phyloP scores from a whole-genome alignment of 1,284 basidiomycete species.

The Gomphus bonarii region DNA sequence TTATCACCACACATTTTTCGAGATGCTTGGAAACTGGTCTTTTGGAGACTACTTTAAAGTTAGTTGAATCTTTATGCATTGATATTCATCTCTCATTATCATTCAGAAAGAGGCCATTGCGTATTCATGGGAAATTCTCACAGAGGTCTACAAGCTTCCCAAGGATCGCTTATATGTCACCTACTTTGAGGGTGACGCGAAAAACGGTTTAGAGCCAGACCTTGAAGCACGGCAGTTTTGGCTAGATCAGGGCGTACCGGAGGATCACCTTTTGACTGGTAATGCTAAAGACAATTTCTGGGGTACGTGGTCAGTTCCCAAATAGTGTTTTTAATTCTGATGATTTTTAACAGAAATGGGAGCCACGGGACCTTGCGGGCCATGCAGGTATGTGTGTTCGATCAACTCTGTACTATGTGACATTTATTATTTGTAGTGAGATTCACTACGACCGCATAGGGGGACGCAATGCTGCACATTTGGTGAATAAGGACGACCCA shows the following conservation, averaged over 20 bases:
- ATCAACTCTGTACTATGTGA: constrained; percentile 3
- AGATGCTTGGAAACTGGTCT: constrained; percentile 99
- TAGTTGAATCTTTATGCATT: constrained; percentile 12
- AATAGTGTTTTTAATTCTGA: neutral
- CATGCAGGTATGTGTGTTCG: constrained; percentile 59
- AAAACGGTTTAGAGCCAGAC: constrained; percentile 84
- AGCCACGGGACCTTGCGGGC: constrained; percentile 93
- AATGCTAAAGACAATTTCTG: constrained; percentile 99
- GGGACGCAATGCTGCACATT: constrained; percentile 80
- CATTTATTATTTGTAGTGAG: constrained; percentile 44
- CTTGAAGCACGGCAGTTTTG: constrained; percentile 81
- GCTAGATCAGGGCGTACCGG: constrained; percentile 78
- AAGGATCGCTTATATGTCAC: constrained; percentile 93
- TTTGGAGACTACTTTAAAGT: constrained; percentile 99
- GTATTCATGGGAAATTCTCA: constrained; percentile 94
- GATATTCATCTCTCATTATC: neutral
- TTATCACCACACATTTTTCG: constrained; percentile 97
- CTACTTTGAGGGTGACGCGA: constrained; percentile 92
- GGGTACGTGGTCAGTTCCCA: constrained; percentile 47
- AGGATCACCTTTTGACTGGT: constrained; percentile 88
- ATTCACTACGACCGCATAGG: constrained; percentile 97
- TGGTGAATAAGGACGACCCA: constrained; percentile 94
- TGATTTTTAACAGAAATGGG: constrained; percentile 74
- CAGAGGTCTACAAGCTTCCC: constrained; percentile 79
- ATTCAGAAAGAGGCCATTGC: constrained; percentile 80